Base-by-base conservation (phyloP, 2,329 filamentous ascomycete genomes). In the Aspergillus unguis region DNA sequence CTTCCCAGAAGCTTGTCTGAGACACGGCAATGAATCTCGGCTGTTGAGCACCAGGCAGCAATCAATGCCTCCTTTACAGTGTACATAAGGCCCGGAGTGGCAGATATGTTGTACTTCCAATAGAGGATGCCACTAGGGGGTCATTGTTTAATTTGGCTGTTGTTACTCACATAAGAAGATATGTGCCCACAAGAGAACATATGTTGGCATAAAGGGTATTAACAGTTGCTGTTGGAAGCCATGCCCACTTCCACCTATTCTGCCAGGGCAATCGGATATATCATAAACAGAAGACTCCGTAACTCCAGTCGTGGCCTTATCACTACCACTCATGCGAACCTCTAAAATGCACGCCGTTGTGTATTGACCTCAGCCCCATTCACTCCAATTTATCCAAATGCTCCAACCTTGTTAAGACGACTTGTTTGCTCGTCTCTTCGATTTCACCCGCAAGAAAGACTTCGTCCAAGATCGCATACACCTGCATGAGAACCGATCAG, bases 361-460 rank as follows among this genome's bases (percentile, higher is more conserved):
- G 10, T 44, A 7, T 9, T 29, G 28, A 40, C 23, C 38, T 28
- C n/a, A 48, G 23, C 4, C 36, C 26, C 9, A 41, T 25, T 78
- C 75, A 97, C 73, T 99, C 94, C 68, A 99, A 75, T 74, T 97
- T 97, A 69, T 99, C 94, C 71, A 99, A 72, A 77, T 99, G 94
- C 69, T 97, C 94, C 72, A 99, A 70, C 64, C 94, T 78, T 49
- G 94, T 97, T 66, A 99, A 76, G 17, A 99, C 94, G 31, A 97
- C 94, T 75, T 97, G 92, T 75, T 97, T 99, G 71, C 90, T 96
- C 57, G 92, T 97, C 81, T 99, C 94, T 75, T 99, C 91, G 56
- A 99, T 96, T 80, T 99, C 94, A 17, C 94, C 94, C 0, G 94
- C 94, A 56, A 99, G 77, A 71, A 99, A 99, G 23, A 99, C 94